Percentiles rank a stretch among this genome's conserved stretches.
Conservation (phyloP, 2,329 filamentous ascomycete genomes). For the Cryphonectria japonica region DNA sequence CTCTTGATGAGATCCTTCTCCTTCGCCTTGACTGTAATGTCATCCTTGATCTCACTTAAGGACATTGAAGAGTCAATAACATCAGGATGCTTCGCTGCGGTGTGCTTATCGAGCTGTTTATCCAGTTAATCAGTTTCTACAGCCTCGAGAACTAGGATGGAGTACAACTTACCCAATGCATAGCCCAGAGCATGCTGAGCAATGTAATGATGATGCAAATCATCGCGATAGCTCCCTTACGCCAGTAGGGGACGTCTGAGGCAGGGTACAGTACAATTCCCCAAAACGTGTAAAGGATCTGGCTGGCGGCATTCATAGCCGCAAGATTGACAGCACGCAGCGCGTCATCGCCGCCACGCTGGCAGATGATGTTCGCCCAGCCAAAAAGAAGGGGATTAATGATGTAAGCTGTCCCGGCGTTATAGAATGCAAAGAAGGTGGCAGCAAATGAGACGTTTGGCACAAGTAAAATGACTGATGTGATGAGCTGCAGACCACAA, state of each 20-base stretch:
- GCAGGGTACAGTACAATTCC: slow-evolving; percentile 48
- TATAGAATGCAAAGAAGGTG: slow-evolving; percentile 43
- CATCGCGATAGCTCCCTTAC: slow-evolving; percentile 16
- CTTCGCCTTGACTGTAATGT: background rate
- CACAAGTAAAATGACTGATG: slow-evolving; percentile 40
- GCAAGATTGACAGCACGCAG: slow-evolving; percentile 44
- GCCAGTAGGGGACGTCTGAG: slow-evolving; percentile 47
- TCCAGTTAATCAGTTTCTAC: background rate
- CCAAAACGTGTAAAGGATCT: slow-evolving; percentile 49
- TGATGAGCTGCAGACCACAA: slow-evolving; percentile 39
- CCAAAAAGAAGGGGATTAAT: slow-evolving; percentile 45
- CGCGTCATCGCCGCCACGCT: slow-evolving; percentile 46
- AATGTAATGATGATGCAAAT: slow-evolving; percentile 2
- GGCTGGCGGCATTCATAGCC: slow-evolving; percentile 45
- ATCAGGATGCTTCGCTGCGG: slow-evolving; percentile 15
- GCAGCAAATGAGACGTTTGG: slow-evolving; percentile 38
- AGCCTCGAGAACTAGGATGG: background rate
- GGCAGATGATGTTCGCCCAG: slow-evolving; percentile 44
- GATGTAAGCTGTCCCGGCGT: slow-evolving; percentile 44
- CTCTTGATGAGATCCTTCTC: slow-evolving; percentile 2
- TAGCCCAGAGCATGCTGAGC: slow-evolving; percentile 10
- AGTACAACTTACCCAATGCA: slow-evolving; percentile 6
- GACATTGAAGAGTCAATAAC: background rate
- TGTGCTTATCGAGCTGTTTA: slow-evolving; percentile 8
- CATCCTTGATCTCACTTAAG: background rate